Evolutionary conservation across 164 flowering plant genomes (phyloP).

Genomic region (Paratinospora sagittata): DNA sequence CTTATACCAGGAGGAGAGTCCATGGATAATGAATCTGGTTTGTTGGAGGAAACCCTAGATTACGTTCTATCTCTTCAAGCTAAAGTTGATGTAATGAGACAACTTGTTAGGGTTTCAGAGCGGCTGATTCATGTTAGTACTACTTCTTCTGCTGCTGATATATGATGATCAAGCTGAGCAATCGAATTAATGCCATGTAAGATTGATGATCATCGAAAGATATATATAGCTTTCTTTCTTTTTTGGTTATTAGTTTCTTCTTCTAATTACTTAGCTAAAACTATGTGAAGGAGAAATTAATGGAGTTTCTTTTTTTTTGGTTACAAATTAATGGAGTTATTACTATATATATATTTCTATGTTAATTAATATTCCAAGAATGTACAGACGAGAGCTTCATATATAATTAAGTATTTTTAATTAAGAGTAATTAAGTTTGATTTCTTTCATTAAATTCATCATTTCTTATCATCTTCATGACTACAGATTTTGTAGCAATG

Average conservation of each 20-base stretch:
- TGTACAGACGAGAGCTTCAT: conserved; percentile 26
- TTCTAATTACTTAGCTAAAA: not conserved
- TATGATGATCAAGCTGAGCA: no score
- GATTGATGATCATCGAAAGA: not conserved
- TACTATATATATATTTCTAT: no score
- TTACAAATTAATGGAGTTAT: no score
- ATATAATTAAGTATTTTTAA: not conserved
- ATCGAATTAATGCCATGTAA: conserved; percentile 19
- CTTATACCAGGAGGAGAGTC: conserved; percentile 67
- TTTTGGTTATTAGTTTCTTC: not conserved
- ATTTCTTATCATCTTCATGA: not conserved
- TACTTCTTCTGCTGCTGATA: not conserved
- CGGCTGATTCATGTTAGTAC: not conserved
- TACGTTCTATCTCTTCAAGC: conserved; percentile 57
- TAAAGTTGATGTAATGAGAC: conserved; percentile 75
- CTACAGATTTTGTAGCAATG: no score
- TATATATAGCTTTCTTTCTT: conserved; percentile 5
- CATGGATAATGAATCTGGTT: conserved; percentile 43
- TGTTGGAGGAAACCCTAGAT: conserved; percentile 67
- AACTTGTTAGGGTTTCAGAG: conserved; percentile 34
- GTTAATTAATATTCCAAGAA: conserved; percentile 21
- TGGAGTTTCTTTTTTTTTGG: no score
- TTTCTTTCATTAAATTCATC: not conserved
- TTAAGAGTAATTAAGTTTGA: not conserved
- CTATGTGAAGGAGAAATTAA: conserved; percentile 10